These are phyloP conservation scores for Kickxella alabastrina DNA, from an alignment of 192 early-diverging fungal species.

Conservation along the genomic window DNA sequence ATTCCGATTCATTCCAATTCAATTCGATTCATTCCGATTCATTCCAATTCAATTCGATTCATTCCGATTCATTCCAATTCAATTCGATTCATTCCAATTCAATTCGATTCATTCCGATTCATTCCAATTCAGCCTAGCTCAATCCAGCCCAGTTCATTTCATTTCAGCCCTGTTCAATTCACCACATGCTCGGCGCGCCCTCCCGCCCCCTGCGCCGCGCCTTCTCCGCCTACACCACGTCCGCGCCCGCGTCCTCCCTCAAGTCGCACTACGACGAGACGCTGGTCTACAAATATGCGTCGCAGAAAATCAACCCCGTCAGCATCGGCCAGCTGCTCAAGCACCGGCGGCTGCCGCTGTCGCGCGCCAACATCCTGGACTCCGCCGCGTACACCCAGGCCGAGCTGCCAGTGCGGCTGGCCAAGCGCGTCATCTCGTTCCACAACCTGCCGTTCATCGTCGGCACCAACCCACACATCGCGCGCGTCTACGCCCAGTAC, in stretches of 20 bases:
- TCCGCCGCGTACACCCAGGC: slow-evolving; percentile 63
- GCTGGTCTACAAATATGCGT: slow-evolving; percentile 48
- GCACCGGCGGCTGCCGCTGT: slow-evolving; percentile 64
- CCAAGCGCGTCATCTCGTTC: slow-evolving; percentile 77
- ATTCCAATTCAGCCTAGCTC: too few relatives aligned
- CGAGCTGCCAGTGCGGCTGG: slow-evolving; percentile 87
- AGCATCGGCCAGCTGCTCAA: slow-evolving; percentile 73
- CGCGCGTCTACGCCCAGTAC: slow-evolving; percentile 76
- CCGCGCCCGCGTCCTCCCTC: too few relatives aligned
- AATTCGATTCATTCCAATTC: too few relatives aligned
- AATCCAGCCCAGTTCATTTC: too few relatives aligned
- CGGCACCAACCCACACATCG: slow-evolving; percentile 91
- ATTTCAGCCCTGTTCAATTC: too few relatives aligned
- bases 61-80: too few relatives aligned
- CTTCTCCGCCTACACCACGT: too few relatives aligned
- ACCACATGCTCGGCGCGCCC: background rate
- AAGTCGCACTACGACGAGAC: slow-evolving; percentile 48
- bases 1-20: too few relatives aligned
- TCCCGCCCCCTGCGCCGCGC: background rate
- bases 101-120: too few relatives aligned
- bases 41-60: too few relatives aligned
- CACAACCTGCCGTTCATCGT: slow-evolving; percentile 94
- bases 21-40: too few relatives aligned
- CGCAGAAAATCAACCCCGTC: slow-evolving; percentile 56
- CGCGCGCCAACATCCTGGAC: slow-evolving; percentile 52